These are phyloP conservation scores for Populus tremula DNA, from an alignment of 345 rosid species.

Conservation along the genomic window DNA sequence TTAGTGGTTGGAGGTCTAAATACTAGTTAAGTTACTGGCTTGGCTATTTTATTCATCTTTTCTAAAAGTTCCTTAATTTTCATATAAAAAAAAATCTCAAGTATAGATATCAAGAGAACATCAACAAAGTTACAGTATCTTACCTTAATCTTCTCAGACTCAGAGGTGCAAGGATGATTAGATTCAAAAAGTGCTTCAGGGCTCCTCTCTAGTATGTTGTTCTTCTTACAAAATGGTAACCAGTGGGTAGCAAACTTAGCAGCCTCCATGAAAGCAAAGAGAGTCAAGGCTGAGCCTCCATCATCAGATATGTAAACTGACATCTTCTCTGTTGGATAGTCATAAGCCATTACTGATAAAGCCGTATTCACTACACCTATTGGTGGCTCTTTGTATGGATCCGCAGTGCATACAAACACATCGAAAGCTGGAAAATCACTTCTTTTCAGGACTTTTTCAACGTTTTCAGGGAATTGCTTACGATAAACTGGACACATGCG, in stretches of 20 bases:
- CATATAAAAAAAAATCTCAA: too few relatives aligned
- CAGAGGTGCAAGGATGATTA: background rate
- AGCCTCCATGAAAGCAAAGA: conserved; percentile 28
- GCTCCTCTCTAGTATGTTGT: conserved; percentile 3
- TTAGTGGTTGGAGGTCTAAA: too few relatives aligned
- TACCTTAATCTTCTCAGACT: conserved; percentile 12
- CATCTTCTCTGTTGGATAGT: conserved; percentile 68
- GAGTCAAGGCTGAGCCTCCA: conserved; percentile 23
- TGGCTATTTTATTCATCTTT: too few relatives aligned
- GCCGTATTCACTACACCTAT: conserved; percentile 60
- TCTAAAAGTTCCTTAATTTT: too few relatives aligned
- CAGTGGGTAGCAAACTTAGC: conserved; percentile 27
- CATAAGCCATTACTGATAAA: conserved; percentile 70
- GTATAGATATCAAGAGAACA: background rate
- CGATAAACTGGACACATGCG: conserved; percentile 14
- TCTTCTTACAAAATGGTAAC: conserved; percentile 23
- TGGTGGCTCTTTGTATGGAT: conserved; percentile 29
- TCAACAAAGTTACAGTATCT: too few relatives aligned
- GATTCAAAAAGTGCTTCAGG: conserved; percentile 12
- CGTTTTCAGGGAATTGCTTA: conserved; percentile 16
- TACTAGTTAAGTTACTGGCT: too few relatives aligned
- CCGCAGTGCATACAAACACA: conserved; percentile 55
- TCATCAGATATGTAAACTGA: conserved; percentile 45
- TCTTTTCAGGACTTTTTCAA: conserved; percentile 1
- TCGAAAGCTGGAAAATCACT: conserved; percentile 37